Conservation (phyloP, 2,329 filamentous ascomycete genomes). For the Plectosphaerella plurivora region DNA sequence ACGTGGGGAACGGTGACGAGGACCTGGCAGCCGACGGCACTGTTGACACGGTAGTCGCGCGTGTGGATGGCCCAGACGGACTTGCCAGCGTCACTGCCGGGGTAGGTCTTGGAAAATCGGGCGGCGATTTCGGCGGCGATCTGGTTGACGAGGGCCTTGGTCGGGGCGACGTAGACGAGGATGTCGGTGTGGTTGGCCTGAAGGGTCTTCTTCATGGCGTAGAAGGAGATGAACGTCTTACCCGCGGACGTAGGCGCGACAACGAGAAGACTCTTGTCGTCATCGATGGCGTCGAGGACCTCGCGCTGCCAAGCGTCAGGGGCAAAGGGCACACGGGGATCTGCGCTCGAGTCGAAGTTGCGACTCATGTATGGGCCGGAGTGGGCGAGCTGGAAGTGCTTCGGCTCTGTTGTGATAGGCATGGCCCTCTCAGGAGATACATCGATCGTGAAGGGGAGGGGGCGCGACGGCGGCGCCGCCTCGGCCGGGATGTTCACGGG, state of each 20-base stretch:
- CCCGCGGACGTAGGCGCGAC: constrained; percentile 75
- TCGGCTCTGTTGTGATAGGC: constrained; percentile 7
- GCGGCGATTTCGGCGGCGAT: constrained; percentile 76
- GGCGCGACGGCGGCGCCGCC: no score
- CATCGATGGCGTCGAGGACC: constrained; percentile 70
- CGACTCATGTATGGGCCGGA: constrained; percentile 72
- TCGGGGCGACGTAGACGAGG: constrained; percentile 75
- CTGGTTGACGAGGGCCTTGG: constrained; percentile 78
- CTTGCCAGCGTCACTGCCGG: constrained; percentile 46
- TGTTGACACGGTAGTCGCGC: constrained; percentile 70
- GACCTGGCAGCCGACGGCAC: constrained; percentile 66
- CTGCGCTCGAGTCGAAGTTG: constrained; percentile 64
- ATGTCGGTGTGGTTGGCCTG: constrained; percentile 64
- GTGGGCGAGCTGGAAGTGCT: constrained; percentile 62
- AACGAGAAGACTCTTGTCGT: constrained; percentile 65
- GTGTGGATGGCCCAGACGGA: constrained; percentile 79
- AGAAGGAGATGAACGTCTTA: constrained; percentile 82
- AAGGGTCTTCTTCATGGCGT: constrained; percentile 75
- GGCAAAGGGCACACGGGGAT: constrained; percentile 64
- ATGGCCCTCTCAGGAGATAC: constrained; percentile 4
- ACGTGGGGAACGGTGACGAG: constrained; percentile 75
- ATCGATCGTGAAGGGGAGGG: not conserved
- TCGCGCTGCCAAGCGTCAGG: constrained; percentile 74
- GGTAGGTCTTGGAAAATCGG: constrained; percentile 64
- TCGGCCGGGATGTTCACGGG: no score